Evolutionary conservation across 1,284 basidiomycete species (phyloP), one percentile per base, ranked within the genome.

Genomic region (Cerioporus squamosus): DNA sequence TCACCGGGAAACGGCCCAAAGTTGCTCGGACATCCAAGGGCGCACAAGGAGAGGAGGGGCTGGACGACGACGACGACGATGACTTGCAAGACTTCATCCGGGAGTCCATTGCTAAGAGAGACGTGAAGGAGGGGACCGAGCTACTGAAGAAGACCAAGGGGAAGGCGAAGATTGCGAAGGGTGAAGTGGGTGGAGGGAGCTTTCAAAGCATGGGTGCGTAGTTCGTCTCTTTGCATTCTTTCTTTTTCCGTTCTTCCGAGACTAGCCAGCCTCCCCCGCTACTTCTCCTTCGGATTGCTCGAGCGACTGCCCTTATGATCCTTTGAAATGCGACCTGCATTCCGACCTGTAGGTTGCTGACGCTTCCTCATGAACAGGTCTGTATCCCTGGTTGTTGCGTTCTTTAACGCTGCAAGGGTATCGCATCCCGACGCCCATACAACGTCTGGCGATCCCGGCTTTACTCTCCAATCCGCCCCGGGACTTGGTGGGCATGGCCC

Each of bases 401-500:
- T 90, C 95, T 2, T 79, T 99, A 44, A 90, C 92, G 2, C 79
- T 98, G n/a, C 90, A 97, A 70, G 97, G 97, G 12, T 98, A 95
- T 78, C 92, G 93, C 51, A 91, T 89, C 40, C 97, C 97, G 12
- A 99, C 97, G 0, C 97, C 97, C 0, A 99, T 99, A 51, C 97
- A 99, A 75, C 85, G 97, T 9, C 83, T 93, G 17, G 83, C 95
- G 3, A 93, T 99, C 52, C 97, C 97, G 0, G 80, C 89, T 29
- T 85, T 98, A 44, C 84, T 99, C 33, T 76, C 90, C 5, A 86
- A 84, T 49, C 96, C 97, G 42, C 94, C 96, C 2, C 81, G 94
- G 51, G 97, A 99, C 76, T 88, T 99, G 9, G 93, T 99, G 18
- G 97, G 95, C 53, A 99, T 99, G 97, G 97, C 97, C 22, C 84